Evolutionary conservation across 805 yeast genomes (phyloP), one percentile per base, ranked within the genome.

Genomic region (Sugiyamaella boreocaroliniensis): DNA sequence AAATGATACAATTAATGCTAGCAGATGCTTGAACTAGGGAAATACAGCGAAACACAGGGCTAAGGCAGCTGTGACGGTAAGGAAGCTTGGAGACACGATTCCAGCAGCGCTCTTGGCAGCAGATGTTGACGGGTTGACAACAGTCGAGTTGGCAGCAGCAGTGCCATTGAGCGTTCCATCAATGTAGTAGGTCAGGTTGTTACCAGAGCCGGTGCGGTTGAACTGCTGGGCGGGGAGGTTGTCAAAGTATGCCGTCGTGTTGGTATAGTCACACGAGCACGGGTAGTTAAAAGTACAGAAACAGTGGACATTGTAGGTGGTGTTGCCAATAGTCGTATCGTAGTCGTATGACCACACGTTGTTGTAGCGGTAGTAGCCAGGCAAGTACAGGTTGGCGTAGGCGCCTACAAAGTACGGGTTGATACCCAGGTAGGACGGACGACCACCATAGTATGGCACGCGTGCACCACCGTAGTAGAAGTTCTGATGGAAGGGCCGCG

Each of bases 221-320:
- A 49, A 47, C 22, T 43, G 43, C 34, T 42, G 45, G 10, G 45
- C 26, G 11, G 61, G 58, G 15, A 58, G 50, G 37, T 44, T 32
- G 20, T 42, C 47, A 19, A 59, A 51, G 52, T 56, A 58, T 19
- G 49, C 42, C n/a, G 34, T 44, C 19, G 45, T 50, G 10, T 32
- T 40, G n/a, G 40, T 50, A 15, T 45, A 37, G 48, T 59, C 62
- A 34, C 62, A 59, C 2, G 59, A 52, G 51, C 62, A 59, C 11
- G 59, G 59, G 22, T 51, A 48, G 45, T 54, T 20, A 19, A 47
- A 45, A 20, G 52, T 54, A 47, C 62, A 59, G 46, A 50, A 54
- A 34, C 62, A 59, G 34, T 53, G 50, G 12, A 59, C 58, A 40
- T 48, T 43, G 54, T 54, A 56, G 19, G 43, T 43, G 6, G 62